Conservation (phyloP, 1,284 basidiomycete genomes). For the Chalciporus sp. region DNA sequence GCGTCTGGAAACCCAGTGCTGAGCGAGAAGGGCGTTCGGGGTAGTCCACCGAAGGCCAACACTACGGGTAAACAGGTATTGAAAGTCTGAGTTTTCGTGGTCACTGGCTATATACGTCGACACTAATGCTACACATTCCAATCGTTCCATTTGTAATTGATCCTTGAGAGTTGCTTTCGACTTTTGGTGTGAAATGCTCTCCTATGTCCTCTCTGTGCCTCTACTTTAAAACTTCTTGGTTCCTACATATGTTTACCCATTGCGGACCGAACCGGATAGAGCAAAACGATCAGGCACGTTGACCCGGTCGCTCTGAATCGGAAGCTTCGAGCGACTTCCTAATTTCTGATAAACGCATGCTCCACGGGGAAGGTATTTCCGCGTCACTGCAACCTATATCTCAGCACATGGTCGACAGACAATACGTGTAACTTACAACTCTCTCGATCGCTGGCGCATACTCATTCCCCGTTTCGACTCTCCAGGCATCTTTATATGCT, state of each 20-base stretch:
- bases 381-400: conserved; percentile 18
- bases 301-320: conserved; percentile 19
- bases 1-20: conserved; percentile 24
- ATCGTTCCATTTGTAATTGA: background rate
- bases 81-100: conserved; percentile 5
- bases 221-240: too few species aligned
- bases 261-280: background rate
- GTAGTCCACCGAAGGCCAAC: background rate
- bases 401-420: conserved; percentile 1
- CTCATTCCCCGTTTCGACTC: conserved; percentile 19
- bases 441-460: conserved; percentile 28
- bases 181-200: background rate
- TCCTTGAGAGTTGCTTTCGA: background rate
- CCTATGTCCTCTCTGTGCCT: background rate
- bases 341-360: conserved; percentile 31
- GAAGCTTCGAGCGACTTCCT: conserved; percentile 33
- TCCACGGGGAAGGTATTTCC: conserved; percentile 34
- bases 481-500: conserved; percentile 35
- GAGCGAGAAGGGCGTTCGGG: conserved; percentile 18
- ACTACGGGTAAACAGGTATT: conserved; percentile 11
- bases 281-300: conserved; percentile 15
- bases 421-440: conserved; percentile 23
- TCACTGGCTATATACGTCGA: conserved; percentile 7
- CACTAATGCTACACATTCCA: conserved; percentile 29
- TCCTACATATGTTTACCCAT: background rate